Conservation (phyloP, 305 asterid genomes). For the Fraxinus ornus region DNA sequence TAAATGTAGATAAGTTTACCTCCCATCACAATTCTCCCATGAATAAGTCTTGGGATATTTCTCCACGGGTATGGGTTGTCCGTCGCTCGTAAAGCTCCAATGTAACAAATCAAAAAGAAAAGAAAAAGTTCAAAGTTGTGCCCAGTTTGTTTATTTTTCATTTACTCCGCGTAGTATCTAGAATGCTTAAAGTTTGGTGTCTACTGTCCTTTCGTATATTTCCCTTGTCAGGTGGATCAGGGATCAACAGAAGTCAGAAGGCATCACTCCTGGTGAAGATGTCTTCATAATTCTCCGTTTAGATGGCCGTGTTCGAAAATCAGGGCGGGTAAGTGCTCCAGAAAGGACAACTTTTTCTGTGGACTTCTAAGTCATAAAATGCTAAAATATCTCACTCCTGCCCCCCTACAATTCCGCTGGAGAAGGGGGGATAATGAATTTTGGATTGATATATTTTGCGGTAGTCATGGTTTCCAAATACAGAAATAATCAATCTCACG, state of each 20-base stretch:
- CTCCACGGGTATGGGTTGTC: neutral
- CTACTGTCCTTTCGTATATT: neutral
- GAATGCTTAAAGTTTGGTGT: neutral
- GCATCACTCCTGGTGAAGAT: conserved; percentile 87
- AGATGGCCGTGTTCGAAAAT: conserved; percentile 94
- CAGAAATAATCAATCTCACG: neutral
- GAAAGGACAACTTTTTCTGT: neutral
- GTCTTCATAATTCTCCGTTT: conserved; percentile 91
- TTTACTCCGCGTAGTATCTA: neutral
- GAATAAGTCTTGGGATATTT: neutral
- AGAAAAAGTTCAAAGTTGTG: neutral
- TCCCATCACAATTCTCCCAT: neutral
- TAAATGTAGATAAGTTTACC: neutral
- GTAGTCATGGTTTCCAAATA: neutral
- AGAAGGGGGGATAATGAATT: neutral
- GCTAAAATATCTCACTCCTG: neutral
- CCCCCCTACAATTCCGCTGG: neutral
- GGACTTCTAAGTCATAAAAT: neutral
- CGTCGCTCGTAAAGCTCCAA: neutral
- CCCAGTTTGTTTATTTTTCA: neutral
- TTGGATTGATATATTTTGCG: neutral
- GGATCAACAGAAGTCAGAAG: conserved; percentile 88
- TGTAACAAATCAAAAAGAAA: neutral
- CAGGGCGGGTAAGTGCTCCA: conserved; percentile 72
- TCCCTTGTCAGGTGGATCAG: conserved; percentile 73